phyloP scores from a whole-genome alignment of 192 early-diverging fungal species.

The Coemansia sp. region DNA sequence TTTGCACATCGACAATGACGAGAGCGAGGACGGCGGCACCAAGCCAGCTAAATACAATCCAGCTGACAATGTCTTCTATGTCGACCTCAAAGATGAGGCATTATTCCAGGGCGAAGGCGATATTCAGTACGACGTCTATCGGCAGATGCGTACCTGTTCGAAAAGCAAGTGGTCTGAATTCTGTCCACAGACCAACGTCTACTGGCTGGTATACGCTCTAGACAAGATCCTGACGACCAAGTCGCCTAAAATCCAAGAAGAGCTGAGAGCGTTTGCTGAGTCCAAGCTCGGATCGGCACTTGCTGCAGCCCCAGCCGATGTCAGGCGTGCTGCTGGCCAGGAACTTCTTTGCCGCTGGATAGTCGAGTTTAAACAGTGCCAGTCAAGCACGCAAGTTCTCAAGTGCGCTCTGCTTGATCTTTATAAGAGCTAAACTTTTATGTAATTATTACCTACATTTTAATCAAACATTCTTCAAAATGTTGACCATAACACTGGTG shows the following conservation, averaged over 20 bases:
- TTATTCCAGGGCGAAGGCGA: constrained; percentile 61
- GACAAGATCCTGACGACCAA: constrained; percentile 52
- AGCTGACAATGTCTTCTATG: constrained; percentile 54
- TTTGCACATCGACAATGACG: constrained; percentile 54
- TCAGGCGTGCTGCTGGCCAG: constrained; percentile 39
- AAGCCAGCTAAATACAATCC: constrained; percentile 36
- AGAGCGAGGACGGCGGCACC: constrained; percentile 9
- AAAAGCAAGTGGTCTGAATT: constrained; percentile 41
- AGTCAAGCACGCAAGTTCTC: constrained; percentile 43
- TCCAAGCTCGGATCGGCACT: constrained; percentile 40
- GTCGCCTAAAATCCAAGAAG: constrained; percentile 31
- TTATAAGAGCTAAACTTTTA: constrained; percentile 33
- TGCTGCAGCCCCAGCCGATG: constrained; percentile 17
- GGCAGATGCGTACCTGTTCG: constrained; percentile 59
- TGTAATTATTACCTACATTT: constrained; percentile 3
- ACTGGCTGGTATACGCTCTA: constrained; percentile 49
- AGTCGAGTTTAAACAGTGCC: constrained; percentile 49
- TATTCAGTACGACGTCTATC: constrained; percentile 72
- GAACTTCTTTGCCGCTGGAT: constrained; percentile 51
- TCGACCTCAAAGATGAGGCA: constrained; percentile 54
- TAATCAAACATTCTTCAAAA: not conserved
- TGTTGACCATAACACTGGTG: not conserved
- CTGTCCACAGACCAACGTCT: constrained; percentile 47
- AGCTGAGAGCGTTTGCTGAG: constrained; percentile 42
- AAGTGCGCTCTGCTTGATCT: constrained; percentile 49